A percentile compares a stretch with the other conserved stretches of the same genome.
Conservation (phyloP, 2,329 filamentous ascomycete genomes). For the Aspergillus flavus region DNA sequence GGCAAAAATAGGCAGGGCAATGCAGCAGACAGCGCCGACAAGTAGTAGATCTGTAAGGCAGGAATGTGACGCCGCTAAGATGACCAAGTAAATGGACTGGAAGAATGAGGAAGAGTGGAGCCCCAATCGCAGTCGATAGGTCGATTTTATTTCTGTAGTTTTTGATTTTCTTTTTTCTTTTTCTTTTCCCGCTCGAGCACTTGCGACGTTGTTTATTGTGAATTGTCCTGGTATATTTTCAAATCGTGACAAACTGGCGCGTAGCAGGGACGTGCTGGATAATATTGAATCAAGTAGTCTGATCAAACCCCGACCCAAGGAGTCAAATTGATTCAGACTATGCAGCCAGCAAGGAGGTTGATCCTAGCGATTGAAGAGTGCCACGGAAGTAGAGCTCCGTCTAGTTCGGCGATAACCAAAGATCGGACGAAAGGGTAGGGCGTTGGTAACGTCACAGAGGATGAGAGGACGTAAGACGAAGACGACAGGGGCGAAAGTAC, state of each 20-base stretch:
- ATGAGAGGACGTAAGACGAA: slow-evolving; percentile 14
- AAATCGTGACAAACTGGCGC: slow-evolving; percentile 11
- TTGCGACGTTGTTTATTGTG: slow-evolving; percentile 12
- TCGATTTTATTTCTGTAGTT: slow-evolving; percentile 16
- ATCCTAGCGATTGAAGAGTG: slow-evolving; percentile 32
- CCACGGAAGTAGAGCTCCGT: slow-evolving; percentile 26
- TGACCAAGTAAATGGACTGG: slow-evolving; percentile 20
- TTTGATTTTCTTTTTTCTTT: slow-evolving; percentile 12
- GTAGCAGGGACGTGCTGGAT: slow-evolving; percentile 19
- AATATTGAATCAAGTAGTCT: slow-evolving; percentile 20
- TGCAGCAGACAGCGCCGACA: slow-evolving; percentile 21
- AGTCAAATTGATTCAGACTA: slow-evolving; percentile 26
- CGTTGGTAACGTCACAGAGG: slow-evolving; percentile 24
- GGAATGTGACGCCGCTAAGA: slow-evolving; percentile 28
- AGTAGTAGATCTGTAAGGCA: slow-evolving; percentile 27
- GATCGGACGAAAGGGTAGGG: slow-evolving; percentile 27
- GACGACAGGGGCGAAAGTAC: slow-evolving; percentile 19
- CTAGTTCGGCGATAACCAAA: slow-evolving; percentile 18
- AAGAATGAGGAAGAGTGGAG: slow-evolving; percentile 24
- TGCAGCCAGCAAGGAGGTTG: slow-evolving; percentile 38
- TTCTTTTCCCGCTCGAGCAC: slow-evolving; percentile 8
- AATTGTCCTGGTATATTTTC: slow-evolving; percentile 11
- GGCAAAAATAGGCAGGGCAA: slow-evolving; percentile 19
- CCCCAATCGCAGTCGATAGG: slow-evolving; percentile 21
- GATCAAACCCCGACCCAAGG: slow-evolving; percentile 18